phyloP scores from a whole-genome alignment of 495 filamentous ascomycete genomes.

The Thermochaetoides thermophila region DNA sequence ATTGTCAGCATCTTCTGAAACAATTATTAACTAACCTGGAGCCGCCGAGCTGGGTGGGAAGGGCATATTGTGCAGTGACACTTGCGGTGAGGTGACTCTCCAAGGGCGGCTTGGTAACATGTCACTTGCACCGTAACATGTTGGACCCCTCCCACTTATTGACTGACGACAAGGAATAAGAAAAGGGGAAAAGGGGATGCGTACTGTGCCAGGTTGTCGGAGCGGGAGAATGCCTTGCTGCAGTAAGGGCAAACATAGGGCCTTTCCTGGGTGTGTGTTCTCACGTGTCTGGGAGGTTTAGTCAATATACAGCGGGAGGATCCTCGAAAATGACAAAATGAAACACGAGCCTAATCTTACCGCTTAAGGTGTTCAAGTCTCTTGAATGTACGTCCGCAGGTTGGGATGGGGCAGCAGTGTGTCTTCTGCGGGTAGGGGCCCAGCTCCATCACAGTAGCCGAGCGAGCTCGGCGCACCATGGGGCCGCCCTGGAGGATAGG shows the following conservation, averaged over 20 bases:
- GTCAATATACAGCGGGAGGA: constrained; percentile 34
- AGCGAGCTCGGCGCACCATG: constrained; percentile 78
- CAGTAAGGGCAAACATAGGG: constrained; percentile 94
- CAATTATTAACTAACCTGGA: too few relatives aligned
- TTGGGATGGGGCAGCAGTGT: constrained; percentile 96
- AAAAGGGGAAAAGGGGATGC: constrained; percentile 26
- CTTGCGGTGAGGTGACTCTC: constrained; percentile 9
- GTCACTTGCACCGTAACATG: constrained; percentile 25
- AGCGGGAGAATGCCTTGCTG: constrained; percentile 96
- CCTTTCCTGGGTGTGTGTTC: constrained; percentile 97
- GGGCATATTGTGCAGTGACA: constrained; percentile 14
- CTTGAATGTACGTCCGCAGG: constrained; percentile 95
- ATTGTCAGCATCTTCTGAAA: too few relatives aligned
- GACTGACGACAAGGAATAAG: constrained; percentile 20
- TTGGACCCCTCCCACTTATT: constrained; percentile 10
- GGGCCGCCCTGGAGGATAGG: constrained; percentile 46
- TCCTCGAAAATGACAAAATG: constrained; percentile 26
- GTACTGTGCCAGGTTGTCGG: constrained; percentile 97
- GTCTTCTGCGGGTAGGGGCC: constrained; percentile 95
- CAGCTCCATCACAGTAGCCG: constrained; percentile 90
- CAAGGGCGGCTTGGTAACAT: constrained; percentile 13
- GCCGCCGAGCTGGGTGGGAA: constrained; percentile 25
- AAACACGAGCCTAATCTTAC: constrained; percentile 45
- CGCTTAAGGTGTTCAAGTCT: constrained; percentile 97
- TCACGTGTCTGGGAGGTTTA: constrained; percentile 75